Base-by-base conservation (phyloP, 1,284 basidiomycete genomes). In the Puccinia triticina region DNA sequence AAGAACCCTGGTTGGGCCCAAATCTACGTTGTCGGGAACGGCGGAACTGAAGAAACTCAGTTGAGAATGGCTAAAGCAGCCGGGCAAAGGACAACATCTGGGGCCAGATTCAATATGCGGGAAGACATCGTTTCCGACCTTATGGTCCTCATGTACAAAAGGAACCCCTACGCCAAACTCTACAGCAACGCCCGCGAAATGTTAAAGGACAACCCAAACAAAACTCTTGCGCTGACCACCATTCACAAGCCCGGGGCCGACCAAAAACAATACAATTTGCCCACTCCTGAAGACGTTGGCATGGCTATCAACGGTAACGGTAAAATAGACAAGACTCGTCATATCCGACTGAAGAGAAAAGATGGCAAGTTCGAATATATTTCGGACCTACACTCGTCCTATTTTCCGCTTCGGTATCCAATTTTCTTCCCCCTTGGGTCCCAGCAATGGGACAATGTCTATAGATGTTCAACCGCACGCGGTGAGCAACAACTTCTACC, bases 361-460 rank as follows among this genome's bases (percentile, higher is more conserved):
- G 64, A 69, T 14, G 21, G 32, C 8, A 21, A 21, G 12, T n/a
- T 78, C 21, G 29, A 78, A 5, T n/a, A n/a, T 2, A 78, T 78
- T 32, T 26, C n/a, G 11, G 77, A 78, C n/a, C n/a, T n/a, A n/a
- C n/a, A n/a, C n/a, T n/a, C n/a, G n/a, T n/a, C n/a, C n/a, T n/a
- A n/a, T n/a, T n/a, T 69, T 21, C 29, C 77, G 2, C 26, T 78
- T 1, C n/a, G 64, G 0, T 78, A 67, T 32, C 77, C 77, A 26
- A 11, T 78, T 0, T 37, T 78, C 14, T 78, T 78, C 16, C 77
- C 77, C 2, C 69, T n/a, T 34, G 59, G 77, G 0, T 37, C 34
- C n/a, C 77, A 67, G 64, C 61, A 69, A 34, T 78, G 77, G 77
- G 37, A 78, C 40, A 57, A 59, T 14, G 8, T 59, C 2, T 59